Evolutionary conservation across 306 rosid genomes (phyloP), one percentile per base, ranked within the genome.

Genomic region (Pyrus pyrifolia): DNA sequence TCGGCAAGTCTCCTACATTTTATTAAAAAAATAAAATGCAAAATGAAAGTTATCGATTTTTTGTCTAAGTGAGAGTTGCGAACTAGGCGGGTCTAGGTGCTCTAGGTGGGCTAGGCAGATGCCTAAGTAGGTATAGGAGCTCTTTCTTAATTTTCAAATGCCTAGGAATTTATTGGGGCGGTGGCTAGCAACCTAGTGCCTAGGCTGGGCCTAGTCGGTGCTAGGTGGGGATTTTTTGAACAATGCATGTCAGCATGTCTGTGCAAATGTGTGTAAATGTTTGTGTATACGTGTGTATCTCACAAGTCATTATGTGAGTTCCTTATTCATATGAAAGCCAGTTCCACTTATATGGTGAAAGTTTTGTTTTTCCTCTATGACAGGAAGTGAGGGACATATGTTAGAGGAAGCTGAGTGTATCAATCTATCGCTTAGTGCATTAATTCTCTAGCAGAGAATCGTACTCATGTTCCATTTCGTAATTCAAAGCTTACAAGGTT

Each of bases 401-500:
- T 87, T 92, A 74, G 97, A 95, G 91, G 99, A 95, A 89, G 99
- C 98, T 13, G 92, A 95, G 85, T 92, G 91, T 78, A 95, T 95
- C 82, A 95, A 95, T 76, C 93, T 95, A 68, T 95, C 98, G 44
- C 98, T 95, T 78, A 95, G 93, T 85, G 91, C 98, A 95, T 92
- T 38, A 91, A 95, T 92, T 94, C 97, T 75, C 86, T 95, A 27
- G 99, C 99, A 74, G 99, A 95, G 88, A 95, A 91, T 75, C 88
- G 74, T 88, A 57, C 96, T 76, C 99, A 95, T 83, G 89, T 95
- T 80, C 99, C 99, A 76, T 78, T 95, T 84, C 97, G 99, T 25
- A 97, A 95, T 92, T 95, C 99, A 51, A 95, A 92, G 87, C 97
- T 95, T 77, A 95, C 99, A 58, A 84, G 98, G 80, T 88, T 95